Conservation (phyloP, 805 yeast genomes). For the Pichia exigua region DNA sequence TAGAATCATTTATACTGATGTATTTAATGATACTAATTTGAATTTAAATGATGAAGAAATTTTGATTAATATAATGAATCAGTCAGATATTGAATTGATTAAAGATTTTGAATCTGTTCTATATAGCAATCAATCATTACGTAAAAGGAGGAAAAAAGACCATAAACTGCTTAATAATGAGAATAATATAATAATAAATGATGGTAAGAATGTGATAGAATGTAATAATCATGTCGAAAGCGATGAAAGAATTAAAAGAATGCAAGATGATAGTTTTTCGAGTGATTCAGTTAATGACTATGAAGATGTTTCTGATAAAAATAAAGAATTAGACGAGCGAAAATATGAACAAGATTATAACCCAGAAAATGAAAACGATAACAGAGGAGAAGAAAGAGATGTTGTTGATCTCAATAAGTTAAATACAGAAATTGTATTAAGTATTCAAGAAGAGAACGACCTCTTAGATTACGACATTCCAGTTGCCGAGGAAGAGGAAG, state of each 20-base stretch:
- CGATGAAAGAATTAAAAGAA: background rate
- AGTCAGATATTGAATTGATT: constrained; percentile 12
- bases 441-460: background rate
- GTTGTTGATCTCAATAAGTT: constrained; percentile 3
- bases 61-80: constrained; percentile 7
- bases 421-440: background rate
- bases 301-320: background rate
- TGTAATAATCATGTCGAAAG: background rate
- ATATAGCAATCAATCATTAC: constrained; percentile 2
- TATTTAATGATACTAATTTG: background rate
- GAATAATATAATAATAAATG: no score
- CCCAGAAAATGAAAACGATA: constrained; percentile 3
- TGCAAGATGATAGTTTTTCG: background rate
- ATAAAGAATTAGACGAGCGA: background rate
- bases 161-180: background rate
- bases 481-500: constrained; percentile 11
- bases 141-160: background rate
- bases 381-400: background rate
- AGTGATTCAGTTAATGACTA: background rate
- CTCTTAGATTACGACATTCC: constrained; percentile 9
- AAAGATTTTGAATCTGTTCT: constrained; percentile 10
- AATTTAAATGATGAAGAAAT: background rate
- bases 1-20: constrained; percentile 1
- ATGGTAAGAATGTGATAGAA: background rate
- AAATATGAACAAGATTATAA: background rate